These are phyloP conservation scores for Aeschynomene evenia DNA, from an alignment of 306 rosid genomes.

Conservation along the genomic window DNA sequence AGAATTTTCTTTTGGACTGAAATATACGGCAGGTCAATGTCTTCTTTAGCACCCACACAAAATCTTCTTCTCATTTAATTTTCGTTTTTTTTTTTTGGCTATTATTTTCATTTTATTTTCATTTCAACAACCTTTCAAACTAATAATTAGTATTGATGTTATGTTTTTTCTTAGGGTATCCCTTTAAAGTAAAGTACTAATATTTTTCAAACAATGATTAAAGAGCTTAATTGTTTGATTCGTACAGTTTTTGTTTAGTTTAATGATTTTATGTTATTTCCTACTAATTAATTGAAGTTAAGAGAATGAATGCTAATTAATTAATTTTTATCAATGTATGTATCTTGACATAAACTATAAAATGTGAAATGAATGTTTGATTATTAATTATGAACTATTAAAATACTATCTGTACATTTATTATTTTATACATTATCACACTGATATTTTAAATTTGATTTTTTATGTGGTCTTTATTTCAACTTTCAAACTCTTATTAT, in stretches of 20 bases:
- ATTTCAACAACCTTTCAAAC: background rate
- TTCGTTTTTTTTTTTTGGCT: background rate
- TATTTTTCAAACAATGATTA: too few relatives aligned
- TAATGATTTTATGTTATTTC: background rate
- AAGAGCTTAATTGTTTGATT: background rate
- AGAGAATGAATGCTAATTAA: too few relatives aligned
- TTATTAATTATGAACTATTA: too few relatives aligned
- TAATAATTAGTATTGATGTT: background rate
- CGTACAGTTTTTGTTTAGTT: background rate
- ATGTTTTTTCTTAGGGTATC: background rate
- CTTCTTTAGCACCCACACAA: constrained; percentile 40
- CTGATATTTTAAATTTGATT: too few relatives aligned
- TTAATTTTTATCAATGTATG: too few relatives aligned
- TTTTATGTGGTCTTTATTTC: too few relatives aligned
- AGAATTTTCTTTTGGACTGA: constrained; percentile 44
- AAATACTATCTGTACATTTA: too few relatives aligned
- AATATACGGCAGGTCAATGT: constrained; percentile 35
- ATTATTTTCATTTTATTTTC: background rate
- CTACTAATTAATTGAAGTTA: background rate
- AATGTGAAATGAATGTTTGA: too few relatives aligned
- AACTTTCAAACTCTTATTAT: too few relatives aligned
- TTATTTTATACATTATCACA: too few relatives aligned
- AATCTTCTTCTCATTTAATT: background rate
- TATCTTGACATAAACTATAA: too few relatives aligned
- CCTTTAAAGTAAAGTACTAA: background rate